Evolutionary conservation across 2,329 filamentous ascomycete genomes (phyloP), one percentile per base, ranked within the genome.

Genomic region (Monosporascus cannonballus): DNA sequence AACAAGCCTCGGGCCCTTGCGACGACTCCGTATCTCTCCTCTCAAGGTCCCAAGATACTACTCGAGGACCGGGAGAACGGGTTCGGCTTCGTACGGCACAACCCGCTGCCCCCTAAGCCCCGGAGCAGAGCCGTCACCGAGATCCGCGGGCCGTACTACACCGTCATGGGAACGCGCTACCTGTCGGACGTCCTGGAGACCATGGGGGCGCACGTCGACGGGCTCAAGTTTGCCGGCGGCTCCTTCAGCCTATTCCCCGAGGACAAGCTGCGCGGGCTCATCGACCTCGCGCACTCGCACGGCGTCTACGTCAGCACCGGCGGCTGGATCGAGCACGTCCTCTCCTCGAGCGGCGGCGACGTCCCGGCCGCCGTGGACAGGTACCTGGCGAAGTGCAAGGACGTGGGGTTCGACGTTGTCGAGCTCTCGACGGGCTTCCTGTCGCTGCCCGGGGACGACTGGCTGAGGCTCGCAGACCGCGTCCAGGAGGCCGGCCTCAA

Each of bases 71-170:
- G 36, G 4, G 62, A 73, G 8, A 67, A 74, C 59, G 76, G 74
- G 4, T 76, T 78, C 59, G 76, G 75, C 1, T 80, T 80, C 59
- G 70, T 72, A 34, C 70, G 74, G 3, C 77, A 77, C 27, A 81
- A 80, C 50, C 69, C 69, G 0, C 64, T 71, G 15, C 72, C 75
- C 0, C 63, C 67, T 4, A 81, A 81, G 61, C 78, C 77, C 3
- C 68, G 78, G 27, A 71, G 61, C 5, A 72, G 67, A 38, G 76
- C 73, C 4, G 76, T 80, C 6, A 81, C 78, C 1, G 78, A 81
- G 62, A 81, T 81, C 52, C 69, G 77, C 34, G 78, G 78, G 0
- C 78, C 77, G 6, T 81, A 80, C 61, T 81, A 81, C 61, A 75
- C 76, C 0, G 76, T 70, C 3, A 79, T 80, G 73, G 77, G 77